phyloP scores from a whole-genome alignment of 75 land plant genomes.

The Adiantum capillusveneris region DNA sequence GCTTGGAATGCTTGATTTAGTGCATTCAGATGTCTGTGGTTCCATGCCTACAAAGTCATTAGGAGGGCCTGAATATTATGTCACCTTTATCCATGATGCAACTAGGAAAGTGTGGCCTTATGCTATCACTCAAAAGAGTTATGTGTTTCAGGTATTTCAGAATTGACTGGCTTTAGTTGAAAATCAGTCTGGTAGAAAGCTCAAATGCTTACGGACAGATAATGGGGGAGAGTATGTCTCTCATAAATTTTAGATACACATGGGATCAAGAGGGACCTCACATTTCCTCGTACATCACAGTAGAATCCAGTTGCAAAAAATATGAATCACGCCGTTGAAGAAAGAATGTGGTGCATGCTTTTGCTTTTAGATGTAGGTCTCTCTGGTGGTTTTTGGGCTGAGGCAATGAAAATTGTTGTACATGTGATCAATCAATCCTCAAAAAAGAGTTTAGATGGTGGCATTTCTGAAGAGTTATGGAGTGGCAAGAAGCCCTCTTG shows the following conservation, averaged over 20 bases:
- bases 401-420: too few species aligned
- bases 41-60: not conserved
- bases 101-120: slow-evolving; percentile 24
- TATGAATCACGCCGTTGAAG: too few species aligned
- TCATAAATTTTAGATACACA: too few species aligned
- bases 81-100: slow-evolving; percentile 29
- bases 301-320: too few species aligned
- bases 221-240: too few species aligned
- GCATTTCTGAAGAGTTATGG: not conserved
- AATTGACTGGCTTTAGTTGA: slow-evolving; percentile 14
- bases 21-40: not conserved
- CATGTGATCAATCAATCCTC: too few species aligned
- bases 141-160: slow-evolving; percentile 20
- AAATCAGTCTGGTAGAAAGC: slow-evolving; percentile 8
- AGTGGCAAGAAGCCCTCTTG: not conserved
- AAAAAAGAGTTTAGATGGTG: not conserved
- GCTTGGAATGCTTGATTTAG: not conserved
- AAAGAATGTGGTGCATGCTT: too few species aligned
- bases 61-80: slow-evolving; percentile 11
- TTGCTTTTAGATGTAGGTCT: too few species aligned
- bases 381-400: too few species aligned
- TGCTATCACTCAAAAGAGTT: slow-evolving; percentile 16
- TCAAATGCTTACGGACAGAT: slow-evolving; percentile 27
- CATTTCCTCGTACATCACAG: too few species aligned
- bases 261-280: too few species aligned